Percentiles rank a stretch among this genome's conserved stretches.
Conservation (phyloP, 176 grass and related monocot genomes). For the Carex myosuroides region DNA sequence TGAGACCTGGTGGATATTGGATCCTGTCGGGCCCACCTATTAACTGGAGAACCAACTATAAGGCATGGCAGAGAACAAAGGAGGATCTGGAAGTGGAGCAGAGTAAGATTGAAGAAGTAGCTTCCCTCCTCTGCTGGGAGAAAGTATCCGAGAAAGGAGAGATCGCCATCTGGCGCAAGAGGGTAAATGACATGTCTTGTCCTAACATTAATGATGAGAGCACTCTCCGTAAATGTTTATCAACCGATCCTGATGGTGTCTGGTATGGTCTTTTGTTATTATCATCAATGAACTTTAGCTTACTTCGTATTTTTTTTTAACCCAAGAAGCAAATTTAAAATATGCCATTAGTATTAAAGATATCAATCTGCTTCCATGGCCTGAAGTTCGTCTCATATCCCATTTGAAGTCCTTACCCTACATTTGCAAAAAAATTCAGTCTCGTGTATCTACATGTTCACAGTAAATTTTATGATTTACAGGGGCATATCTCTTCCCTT, state of each 20-base stretch:
- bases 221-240: constrained; percentile 56
- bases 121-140: constrained; percentile 79
- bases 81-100: constrained; percentile 82
- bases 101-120: constrained; percentile 81
- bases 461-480: not conserved
- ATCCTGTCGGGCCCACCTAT: constrained; percentile 89
- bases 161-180: constrained; percentile 91
- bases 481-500: not conserved
- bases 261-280: constrained; percentile 45
- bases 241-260: constrained; percentile 63
- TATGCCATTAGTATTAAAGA: not conserved
- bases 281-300: not conserved
- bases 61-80: constrained; percentile 76
- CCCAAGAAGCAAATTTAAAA: not conserved
- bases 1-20: constrained; percentile 96
- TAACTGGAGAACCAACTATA: constrained; percentile 74
- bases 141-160: constrained; percentile 79
- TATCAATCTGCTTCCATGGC: not conserved
- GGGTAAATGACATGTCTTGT: constrained; percentile 59
- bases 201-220: constrained; percentile 59
- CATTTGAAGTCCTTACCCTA: not conserved
- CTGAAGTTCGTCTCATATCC: not conserved
- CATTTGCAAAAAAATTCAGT: not conserved
- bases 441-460: not conserved
- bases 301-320: not conserved